Evolutionary conservation across 352 stramenopile species (phyloP), one percentile per base, ranked within the genome.

Genomic region (Globisporangium canariense): DNA sequence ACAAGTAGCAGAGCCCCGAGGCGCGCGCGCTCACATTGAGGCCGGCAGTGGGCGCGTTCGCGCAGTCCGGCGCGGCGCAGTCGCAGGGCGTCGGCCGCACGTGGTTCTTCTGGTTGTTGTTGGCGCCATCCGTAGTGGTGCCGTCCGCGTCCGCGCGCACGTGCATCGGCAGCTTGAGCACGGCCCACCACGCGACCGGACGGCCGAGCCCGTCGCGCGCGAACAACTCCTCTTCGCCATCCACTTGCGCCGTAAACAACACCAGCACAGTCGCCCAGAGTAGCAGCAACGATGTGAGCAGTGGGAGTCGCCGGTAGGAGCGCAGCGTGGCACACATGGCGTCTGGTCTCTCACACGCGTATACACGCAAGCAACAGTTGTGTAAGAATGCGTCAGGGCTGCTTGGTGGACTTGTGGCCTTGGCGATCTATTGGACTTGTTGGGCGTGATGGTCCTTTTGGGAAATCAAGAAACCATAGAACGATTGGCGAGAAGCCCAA

Each of bases 1-100:
- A 93, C 25, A 93, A 67, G 58, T 93, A 93, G 70, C 85, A 93
- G 16, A 93, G 81, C 0, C 85, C 85, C 32, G 74, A 57, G 3
- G 78, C 75, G 50, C 85, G 72, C n/a, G 70, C 50, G 2, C 62
- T 67, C 30, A 68, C 66, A 30, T 81, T 56, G 34, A 76, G 74
- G 3, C 55, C 38, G 3, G 72, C 63, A 0, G 76, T 90, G 1
- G 74, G 52, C 8, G 88, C 76, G 32, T 86, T 81, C 34, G 68
- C 62, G 62, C 85, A 94, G 57, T 78, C 58, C 0, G 85, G 83
- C 3, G 74, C 65, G 4, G 72, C 55, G 66, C 85, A 94, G 66
- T 91, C 81, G 67, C 85, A 94, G 11, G 83, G 81, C 34, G 79
- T 92, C 11, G 76, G 60, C 32, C 73, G 53, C 34, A 73, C 5